These are phyloP conservation scores for Senna siamea DNA, from an alignment of 306 rosid genomes.

Conservation along the genomic window DNA sequence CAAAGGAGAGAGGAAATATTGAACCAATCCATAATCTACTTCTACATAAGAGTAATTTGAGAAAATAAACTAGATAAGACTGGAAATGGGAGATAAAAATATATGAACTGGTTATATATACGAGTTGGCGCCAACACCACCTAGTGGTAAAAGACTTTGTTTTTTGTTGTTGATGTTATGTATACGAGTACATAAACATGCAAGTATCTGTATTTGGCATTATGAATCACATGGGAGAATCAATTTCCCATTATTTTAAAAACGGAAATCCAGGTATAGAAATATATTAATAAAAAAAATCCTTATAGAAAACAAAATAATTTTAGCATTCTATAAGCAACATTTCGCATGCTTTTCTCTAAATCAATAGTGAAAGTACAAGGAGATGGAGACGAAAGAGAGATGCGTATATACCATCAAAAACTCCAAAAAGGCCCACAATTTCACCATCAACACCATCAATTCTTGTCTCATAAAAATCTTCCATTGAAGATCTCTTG, in stretches of 20 bases:
- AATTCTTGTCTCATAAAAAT: conserved; percentile 93
- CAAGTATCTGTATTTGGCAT: conserved; percentile 16
- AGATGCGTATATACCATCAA: conserved; percentile 69
- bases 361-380: conserved; percentile 5
- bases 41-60: neutral
- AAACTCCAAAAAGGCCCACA: conserved; percentile 97
- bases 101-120: conserved; percentile 5
- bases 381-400: conserved; percentile 23
- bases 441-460: conserved; percentile 94
- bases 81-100: neutral
- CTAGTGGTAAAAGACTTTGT: too few relatives aligned
- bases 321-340: neutral
- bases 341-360: neutral
- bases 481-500: conserved; percentile 97
- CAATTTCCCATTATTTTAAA: conserved; percentile 15
- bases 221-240: conserved; percentile 15
- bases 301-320: neutral
- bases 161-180: too few relatives aligned
- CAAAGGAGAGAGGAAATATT: neutral
- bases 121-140: too few relatives aligned
- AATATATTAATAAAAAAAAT: conserved; percentile 18
- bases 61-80: neutral
- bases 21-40: conserved; percentile 11
- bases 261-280: conserved; percentile 19
- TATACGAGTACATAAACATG: neutral